These are phyloP conservation scores for Parmelia sp. DNA, from an alignment of 495 filamentous ascomycete genomes.

Conservation along the genomic window DNA sequence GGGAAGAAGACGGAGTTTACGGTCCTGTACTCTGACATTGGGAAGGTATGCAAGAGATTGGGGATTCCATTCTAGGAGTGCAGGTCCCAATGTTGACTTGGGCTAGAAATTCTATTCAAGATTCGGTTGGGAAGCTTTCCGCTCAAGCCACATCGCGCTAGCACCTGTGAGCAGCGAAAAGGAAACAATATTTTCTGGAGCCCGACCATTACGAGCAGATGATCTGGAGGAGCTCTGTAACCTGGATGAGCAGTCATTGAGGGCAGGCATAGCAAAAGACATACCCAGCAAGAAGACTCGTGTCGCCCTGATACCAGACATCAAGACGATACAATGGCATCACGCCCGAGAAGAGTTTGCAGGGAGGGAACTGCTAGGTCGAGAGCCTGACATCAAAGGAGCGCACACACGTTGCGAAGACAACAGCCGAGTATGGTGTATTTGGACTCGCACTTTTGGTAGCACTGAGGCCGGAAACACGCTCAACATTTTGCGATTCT, in stretches of 20 bases:
- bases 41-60: constrained; percentile 49
- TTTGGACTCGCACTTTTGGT: constrained; percentile 75
- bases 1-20: constrained; percentile 50
- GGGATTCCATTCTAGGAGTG: neutral
- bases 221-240: constrained; percentile 53
- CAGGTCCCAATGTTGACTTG: neutral
- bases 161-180: constrained; percentile 36
- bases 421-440: constrained; percentile 61
- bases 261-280: constrained; percentile 30
- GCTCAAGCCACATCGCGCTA: constrained; percentile 63
- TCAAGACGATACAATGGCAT: constrained; percentile 75
- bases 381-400: constrained; percentile 58
- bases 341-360: constrained; percentile 82
- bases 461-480: constrained; percentile 53
- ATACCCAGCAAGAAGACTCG: constrained; percentile 33
- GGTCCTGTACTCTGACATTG: constrained; percentile 89
- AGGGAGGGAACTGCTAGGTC: constrained; percentile 45
- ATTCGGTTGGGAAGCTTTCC: constrained; percentile 71
- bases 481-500: constrained; percentile 71
- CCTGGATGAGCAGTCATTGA: constrained; percentile 49
- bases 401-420: constrained; percentile 51
- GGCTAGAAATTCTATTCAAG: constrained; percentile 66
- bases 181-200: constrained; percentile 12
- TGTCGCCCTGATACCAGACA: constrained; percentile 68
- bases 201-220: constrained; percentile 37